These are phyloP conservation scores for Acrodontium crateriforme DNA, from an alignment of 2,329 filamentous ascomycete genomes.

Conservation along the genomic window DNA sequence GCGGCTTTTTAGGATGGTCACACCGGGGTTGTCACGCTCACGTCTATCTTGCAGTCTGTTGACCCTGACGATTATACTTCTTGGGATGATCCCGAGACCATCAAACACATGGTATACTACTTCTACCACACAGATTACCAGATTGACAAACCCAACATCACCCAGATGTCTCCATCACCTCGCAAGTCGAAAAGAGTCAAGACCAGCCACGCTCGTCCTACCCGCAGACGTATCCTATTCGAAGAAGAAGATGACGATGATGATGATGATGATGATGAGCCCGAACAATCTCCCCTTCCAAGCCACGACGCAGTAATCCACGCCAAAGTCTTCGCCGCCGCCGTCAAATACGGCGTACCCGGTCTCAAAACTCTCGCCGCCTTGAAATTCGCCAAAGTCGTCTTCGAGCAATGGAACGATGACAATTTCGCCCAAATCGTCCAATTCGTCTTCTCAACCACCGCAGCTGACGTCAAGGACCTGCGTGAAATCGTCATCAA, in stretches of 20 bases:
- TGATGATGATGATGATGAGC: no score
- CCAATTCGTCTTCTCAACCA: constrained; percentile 27
- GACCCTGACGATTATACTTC: constrained; percentile 4
- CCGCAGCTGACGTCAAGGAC: constrained; percentile 27
- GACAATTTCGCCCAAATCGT: constrained; percentile 26
- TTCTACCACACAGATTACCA: constrained; percentile 15
- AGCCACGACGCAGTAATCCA: constrained; percentile 13
- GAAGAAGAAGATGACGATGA: constrained; percentile 1
- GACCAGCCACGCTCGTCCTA: background rate
- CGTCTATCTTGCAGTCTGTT: no score
- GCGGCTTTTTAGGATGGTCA: constrained; percentile 4
- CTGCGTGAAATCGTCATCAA: constrained; percentile 14
- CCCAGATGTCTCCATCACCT: no score
- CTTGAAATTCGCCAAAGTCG: constrained; percentile 24
- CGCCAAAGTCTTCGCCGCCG: constrained; percentile 30
- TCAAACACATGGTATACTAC: constrained; percentile 15
- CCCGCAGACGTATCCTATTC: background rate
- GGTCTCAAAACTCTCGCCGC: constrained; percentile 27
- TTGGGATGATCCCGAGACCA: constrained; percentile 10
- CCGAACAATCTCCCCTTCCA: background rate
- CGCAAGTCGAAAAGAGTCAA: no score
- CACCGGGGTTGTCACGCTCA: constrained; percentile 7
- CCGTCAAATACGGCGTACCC: constrained; percentile 28
- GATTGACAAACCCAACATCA: no score
- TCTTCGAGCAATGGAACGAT: constrained; percentile 19